Conservation (phyloP, 1,139 yeast genomes). For the Blastobotrys persicus region DNA sequence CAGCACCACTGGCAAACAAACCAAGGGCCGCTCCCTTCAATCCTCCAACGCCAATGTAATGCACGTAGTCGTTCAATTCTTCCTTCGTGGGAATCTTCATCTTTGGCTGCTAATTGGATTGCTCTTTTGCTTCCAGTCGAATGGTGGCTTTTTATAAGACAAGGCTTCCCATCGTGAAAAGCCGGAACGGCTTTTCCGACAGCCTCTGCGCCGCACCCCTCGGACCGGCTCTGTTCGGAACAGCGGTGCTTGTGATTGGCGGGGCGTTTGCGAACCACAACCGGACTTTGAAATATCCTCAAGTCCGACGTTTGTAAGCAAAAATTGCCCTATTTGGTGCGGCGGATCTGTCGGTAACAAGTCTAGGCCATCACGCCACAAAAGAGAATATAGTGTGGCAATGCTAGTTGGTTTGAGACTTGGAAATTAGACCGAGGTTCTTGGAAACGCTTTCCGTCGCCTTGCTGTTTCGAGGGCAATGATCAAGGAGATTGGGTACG, state of each 20-base stretch:
- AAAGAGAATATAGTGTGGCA: no score
- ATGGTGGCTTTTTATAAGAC: background rate
- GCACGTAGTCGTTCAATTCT: conserved; percentile 62
- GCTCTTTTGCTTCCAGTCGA: no score
- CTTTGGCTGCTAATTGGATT: no score
- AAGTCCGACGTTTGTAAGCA: no score
- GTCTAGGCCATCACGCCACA: no score
- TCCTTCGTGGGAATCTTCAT: conserved; percentile 71
- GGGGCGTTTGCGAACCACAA: background rate
- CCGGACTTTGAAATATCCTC: background rate
- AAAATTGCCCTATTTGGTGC: no score
- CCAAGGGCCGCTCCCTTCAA: conserved; percentile 61
- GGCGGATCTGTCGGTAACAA: no score
- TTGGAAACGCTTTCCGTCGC: no score
- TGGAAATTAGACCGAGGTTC: no score
- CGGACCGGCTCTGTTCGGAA: background rate
- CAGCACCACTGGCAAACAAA: conserved; percentile 49
- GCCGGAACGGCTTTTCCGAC: background rate
- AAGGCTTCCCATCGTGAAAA: background rate
- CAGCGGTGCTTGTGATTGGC: background rate
- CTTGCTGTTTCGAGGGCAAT: no score
- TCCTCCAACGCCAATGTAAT: conserved; percentile 59
- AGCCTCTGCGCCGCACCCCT: background rate
- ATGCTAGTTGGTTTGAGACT: no score
- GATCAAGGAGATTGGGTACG: no score